Evolutionary conservation across 179 eudicot genomes (phyloP), one percentile per base, ranked within the genome.

Genomic region (Nepenthes alata): DNA sequence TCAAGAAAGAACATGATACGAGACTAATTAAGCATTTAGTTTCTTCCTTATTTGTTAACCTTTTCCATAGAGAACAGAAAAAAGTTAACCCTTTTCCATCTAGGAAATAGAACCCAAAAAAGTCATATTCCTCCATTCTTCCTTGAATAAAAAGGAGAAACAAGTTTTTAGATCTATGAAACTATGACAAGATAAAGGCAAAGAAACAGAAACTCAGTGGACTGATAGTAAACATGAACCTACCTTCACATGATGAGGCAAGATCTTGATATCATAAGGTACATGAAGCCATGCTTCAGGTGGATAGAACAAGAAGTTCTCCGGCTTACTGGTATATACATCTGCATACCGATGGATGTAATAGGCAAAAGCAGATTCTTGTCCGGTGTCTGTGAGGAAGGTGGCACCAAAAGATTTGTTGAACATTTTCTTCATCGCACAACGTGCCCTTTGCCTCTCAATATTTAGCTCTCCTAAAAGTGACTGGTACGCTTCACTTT

Each of bases 201-300:
- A 25, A 25, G 45, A 41, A 41, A 12, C 25, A 11, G 4, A 51
- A 51, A 51, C 13, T 37, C 51, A 62, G 53, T 16, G 36, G 12
- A 25, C 14, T 35, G 49, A 52, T 25, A 50, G 25, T 50, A 60
- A 56, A 37, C n/a, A 47, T 11, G 13, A 65, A 57, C 60, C n/a
- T 78, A 93, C 98, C 98, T 93, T 93, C 51, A 93, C 77, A 62
- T 93, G 96, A 69, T 93, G 98, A 41, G 97, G 98, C 97, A 93
- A 89, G 82, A 93, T 87, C 74, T 93, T 93, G 70, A 93, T 74
- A 65, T 93, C 97, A 58, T 51, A 89, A 1, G 98, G 98, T 45
- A 74, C 97, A 70, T 82, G 88, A 67, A 87, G 88, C 98, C 97
- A 93, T 37, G 97, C 90, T 64, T 93, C 97, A 0, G 90, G 75